Evolutionary conservation across 495 filamentous ascomycete species (phyloP).

Genomic region (Xylaria castorea): DNA sequence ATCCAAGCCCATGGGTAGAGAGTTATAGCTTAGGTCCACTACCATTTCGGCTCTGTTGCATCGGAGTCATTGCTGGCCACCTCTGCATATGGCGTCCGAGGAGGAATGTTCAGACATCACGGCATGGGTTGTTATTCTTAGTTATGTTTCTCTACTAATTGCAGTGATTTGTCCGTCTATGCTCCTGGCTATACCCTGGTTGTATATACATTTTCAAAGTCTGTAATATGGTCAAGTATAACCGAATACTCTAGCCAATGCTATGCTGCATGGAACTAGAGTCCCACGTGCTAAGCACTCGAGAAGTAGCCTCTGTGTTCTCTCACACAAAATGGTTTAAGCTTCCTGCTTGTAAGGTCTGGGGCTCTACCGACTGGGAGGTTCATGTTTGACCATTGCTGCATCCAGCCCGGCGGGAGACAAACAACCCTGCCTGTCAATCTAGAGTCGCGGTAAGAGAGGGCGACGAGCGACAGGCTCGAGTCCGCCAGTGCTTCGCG

Average conservation of each 20-base stretch:
- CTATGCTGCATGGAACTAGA: slow-evolving; percentile 15
- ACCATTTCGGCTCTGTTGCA: slow-evolving; percentile 5
- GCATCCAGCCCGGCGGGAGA: slow-evolving; percentile 13
- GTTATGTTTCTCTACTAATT: background rate
- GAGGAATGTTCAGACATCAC: slow-evolving; percentile 1
- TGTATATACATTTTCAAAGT: background rate
- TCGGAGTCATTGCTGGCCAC: slow-evolving; percentile 3
- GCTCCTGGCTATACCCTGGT: background rate
- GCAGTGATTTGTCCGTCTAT: background rate
- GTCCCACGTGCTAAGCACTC: background rate
- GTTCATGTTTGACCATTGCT: slow-evolving; percentile 18
- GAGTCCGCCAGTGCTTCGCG: slow-evolving; percentile 18
- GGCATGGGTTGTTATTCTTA: slow-evolving; percentile 25
- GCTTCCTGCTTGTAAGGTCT: slow-evolving; percentile 2
- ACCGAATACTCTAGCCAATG: slow-evolving; percentile 18
- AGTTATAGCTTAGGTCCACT: background rate
- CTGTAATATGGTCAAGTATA: slow-evolving; percentile 9
- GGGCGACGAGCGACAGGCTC: slow-evolving; percentile 8
- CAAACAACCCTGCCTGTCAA: slow-evolving; percentile 16
- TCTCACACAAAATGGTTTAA: slow-evolving; percentile 17
- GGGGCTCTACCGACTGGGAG: slow-evolving; percentile 22
- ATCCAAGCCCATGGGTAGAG: background rate
- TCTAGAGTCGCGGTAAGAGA: slow-evolving; percentile 5
- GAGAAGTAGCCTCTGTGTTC: background rate
- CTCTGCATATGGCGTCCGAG: slow-evolving; percentile 11